Evolutionary conservation across 805 yeast genomes (phyloP).

Genomic region (Gaillardinia entomophila): DNA sequence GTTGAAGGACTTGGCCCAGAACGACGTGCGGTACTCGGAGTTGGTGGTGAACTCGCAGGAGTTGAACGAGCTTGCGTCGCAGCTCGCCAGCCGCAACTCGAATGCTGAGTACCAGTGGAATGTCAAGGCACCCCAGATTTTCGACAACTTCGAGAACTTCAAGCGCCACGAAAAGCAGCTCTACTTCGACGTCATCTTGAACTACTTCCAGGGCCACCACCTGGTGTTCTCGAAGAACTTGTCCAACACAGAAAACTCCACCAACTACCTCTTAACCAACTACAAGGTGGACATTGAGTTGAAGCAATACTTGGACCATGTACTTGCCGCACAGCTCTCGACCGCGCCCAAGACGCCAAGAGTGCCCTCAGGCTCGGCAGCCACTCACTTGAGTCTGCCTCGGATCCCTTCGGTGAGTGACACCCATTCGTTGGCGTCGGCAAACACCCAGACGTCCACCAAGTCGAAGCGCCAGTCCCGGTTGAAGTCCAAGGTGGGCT

Average conservation of each 20-base stretch:
- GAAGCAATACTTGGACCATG: constrained; percentile 28
- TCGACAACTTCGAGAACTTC: constrained; percentile 67
- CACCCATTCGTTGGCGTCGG: background rate
- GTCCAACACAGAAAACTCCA: constrained; percentile 50
- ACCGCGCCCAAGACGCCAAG: background rate
- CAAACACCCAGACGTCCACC: background rate
- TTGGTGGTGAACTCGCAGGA: constrained; percentile 44
- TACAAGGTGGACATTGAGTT: constrained; percentile 33
- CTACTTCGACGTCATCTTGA: constrained; percentile 57
- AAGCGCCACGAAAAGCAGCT: constrained; percentile 56
- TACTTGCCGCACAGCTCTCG: constrained; percentile 15
- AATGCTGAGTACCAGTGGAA: constrained; percentile 63
- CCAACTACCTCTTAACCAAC: constrained; percentile 55
- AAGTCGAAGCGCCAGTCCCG: constrained; percentile 19
- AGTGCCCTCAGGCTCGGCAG: background rate
- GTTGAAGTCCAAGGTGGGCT: constrained; percentile 67
- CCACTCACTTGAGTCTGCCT: too few relatives aligned
- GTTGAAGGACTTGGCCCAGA: constrained; percentile 46
- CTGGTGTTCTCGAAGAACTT: constrained; percentile 17
- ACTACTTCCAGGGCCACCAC: constrained; percentile 43
- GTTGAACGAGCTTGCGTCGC: constrained; percentile 32
- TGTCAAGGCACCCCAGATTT: constrained; percentile 68
- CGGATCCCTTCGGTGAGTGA: too few relatives aligned
- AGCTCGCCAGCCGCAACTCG: constrained; percentile 10
- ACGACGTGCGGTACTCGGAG: constrained; percentile 51